Base-by-base conservation (phyloP, 345 rosid species). In the Ceriops tagal region DNA sequence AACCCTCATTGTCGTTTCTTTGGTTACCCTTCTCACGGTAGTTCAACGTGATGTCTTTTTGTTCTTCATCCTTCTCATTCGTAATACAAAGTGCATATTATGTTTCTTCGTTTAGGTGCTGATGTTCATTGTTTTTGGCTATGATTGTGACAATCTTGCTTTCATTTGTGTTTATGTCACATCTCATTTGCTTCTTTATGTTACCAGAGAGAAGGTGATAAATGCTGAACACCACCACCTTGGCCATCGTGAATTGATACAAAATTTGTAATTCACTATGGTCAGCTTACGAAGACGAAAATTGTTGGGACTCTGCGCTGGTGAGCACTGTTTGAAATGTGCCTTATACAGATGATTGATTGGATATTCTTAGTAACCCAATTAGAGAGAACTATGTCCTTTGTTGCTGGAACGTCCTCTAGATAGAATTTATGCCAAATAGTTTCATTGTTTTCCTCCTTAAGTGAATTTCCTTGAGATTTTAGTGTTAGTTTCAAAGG, bases 271-370 rank as follows among this genome's bases (percentile, higher is more conserved):
- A 53, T 65, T 75, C 62, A 56, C 74, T 35, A 93, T 95, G 99
- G 99, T 95, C 79, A 95, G 98, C 88, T 71, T 90, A 77, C 64
- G 98, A 53, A 85, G 98, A 80, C 96, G 98, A 49, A 89, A 83
- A 78, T 92, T 90, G 64, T 69, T 90, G 81, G 98, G 97, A 55
- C 84, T 93, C 64, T 93, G 97, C 78, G 81, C 95, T 65, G 99
- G 99, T 95, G 87, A 81, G 37, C 46, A 58, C 74, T 71, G 20
- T 63, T 72, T 71, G 53, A 47, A 43, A 31, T 65, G 32, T 56
- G n/a, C 57, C 64, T 64, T 26, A 47, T 31, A 46, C 58, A 65
- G 32, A 24, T 62, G 65, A 71, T 67, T 64, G 43, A 34, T 43
- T 62, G 64, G 67, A 53, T 71, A 55, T 62, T 52, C 26, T 56